Evolutionary conservation across 2,329 filamentous ascomycete species (phyloP), one percentile per base, ranked within the genome.

Genomic region (Paraconiothyrium brasiliense): DNA sequence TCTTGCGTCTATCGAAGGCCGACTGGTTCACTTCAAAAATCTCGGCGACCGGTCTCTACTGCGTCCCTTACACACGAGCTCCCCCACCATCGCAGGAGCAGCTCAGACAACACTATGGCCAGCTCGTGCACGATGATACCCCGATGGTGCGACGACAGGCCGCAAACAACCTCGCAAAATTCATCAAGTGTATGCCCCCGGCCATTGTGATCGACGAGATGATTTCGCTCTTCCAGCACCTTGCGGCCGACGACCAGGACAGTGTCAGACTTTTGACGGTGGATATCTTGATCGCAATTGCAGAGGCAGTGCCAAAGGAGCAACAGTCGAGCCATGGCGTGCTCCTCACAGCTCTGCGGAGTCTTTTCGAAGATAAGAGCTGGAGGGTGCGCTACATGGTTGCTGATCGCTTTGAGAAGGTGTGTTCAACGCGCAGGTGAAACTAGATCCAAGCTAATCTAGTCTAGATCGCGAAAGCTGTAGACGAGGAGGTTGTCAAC

Each of bases 11-110:
- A 64, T 96, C 95, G 68, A 99, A 98, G 87, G 95, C 95, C 82
- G 95, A 99, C 83, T 99, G 95, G 95, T 99, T 99, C 82, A 99
- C 95, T 60, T 98, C 95, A 68, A 99, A 98, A 84, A 95, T 99
- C 68, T 99, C 95, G 35, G 95, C 94, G 65, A 97, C 94, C 68
- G 95, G 95, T 66, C 90, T 99, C 66, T 99, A 94, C 84, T 95
- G 92, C 78, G 88, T 90, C 52, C 94, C 95, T 67, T 99, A 99
- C 85, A 91, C 90, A 74, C 97, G 96, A 84, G 93, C 95, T 62
- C 91, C 93, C 58, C 87, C 90, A 55, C 86, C 89, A n/a, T 89
- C 94, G 69, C 95, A 99, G 83, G 93, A 97, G 82, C 90, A 90
- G 72, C 89, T 99, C 62, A 89, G 95, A 76, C 90, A 94, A 80